Percentiles rank a stretch among this genome's conserved stretches.
Evolutionary conservation across 2,329 filamentous ascomycete genomes (phyloP).

Genomic region (Cordyceps javanica): DNA sequence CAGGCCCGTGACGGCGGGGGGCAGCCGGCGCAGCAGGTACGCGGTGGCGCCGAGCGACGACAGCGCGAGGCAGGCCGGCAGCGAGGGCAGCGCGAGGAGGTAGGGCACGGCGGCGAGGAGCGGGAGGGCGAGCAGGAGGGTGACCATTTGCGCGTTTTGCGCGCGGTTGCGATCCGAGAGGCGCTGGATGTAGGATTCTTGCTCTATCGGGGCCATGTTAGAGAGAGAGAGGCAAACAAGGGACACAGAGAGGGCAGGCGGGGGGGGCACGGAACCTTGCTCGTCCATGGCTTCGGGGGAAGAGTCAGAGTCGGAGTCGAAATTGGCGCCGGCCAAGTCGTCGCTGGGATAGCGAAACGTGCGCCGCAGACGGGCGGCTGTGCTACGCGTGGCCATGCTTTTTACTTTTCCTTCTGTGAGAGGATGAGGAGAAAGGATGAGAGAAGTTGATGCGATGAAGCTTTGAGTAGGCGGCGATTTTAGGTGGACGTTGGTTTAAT

Average conservation of each 20-base stretch:
- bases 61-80: slow-evolving; percentile 52
- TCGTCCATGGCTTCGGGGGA: slow-evolving; percentile 12
- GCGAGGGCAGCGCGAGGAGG: slow-evolving; percentile 29
- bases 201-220: background rate
- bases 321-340: slow-evolving; percentile 13
- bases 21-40: slow-evolving; percentile 53
- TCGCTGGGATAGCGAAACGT: slow-evolving; percentile 32
- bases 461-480: background rate
- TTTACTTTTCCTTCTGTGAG: no score
- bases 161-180: slow-evolving; percentile 8
- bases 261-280: background rate
- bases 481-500: background rate
- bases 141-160: slow-evolving; percentile 6
- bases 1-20: slow-evolving; percentile 50
- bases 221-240: background rate
- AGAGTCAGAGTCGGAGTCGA: slow-evolving; percentile 16
- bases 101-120: slow-evolving; percentile 37
- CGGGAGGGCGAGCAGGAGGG: slow-evolving; percentile 39
- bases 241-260: background rate
- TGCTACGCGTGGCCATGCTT: slow-evolving; percentile 24
- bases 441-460: background rate
- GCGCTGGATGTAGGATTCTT: slow-evolving; percentile 12
- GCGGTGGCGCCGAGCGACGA: slow-evolving; percentile 57
- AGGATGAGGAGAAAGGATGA: background rate
- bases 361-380: slow-evolving; percentile 12